These are phyloP conservation scores for Saturnispora diversa DNA, from an alignment of 805 yeast species.

Conservation along the genomic window DNA sequence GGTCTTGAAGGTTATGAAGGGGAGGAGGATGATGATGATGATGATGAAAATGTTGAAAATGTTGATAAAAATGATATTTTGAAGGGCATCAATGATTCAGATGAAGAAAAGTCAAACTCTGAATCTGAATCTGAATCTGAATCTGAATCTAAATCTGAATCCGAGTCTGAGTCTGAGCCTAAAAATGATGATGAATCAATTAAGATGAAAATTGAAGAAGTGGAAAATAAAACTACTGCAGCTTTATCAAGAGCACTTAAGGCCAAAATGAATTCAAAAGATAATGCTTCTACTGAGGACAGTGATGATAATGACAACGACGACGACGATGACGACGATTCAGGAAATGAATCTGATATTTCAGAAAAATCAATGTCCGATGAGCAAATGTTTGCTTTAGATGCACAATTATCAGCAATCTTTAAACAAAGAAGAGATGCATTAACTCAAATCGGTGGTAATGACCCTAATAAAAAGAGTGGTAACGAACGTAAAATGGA, in stretches of 20 bases:
- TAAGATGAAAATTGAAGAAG: slow-evolving; percentile 29
- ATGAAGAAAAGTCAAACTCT: slow-evolving; percentile 30
- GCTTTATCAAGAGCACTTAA: slow-evolving; percentile 68
- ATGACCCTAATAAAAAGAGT: slow-evolving; percentile 19
- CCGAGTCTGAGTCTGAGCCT: slow-evolving; percentile 8
- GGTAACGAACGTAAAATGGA: slow-evolving; percentile 67
- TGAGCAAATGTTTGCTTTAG: slow-evolving; percentile 93
- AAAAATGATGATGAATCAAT: slow-evolving; percentile 32
- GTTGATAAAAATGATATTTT: slow-evolving; percentile 16
- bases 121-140: slow-evolving; percentile 22
- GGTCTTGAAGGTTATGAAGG: slow-evolving; percentile 42
- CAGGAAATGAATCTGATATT: slow-evolving; percentile 43
- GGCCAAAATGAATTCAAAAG: no score
- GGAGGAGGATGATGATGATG: slow-evolving; percentile 36
- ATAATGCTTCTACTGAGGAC: slow-evolving; percentile 1
- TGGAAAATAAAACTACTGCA: slow-evolving; percentile 41
- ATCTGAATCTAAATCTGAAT: slow-evolving; percentile 35
- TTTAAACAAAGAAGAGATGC: slow-evolving; percentile 77
- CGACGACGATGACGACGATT: slow-evolving; percentile 32
- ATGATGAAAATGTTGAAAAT: slow-evolving; percentile 39
- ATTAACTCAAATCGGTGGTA: slow-evolving; percentile 37
- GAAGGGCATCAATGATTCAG: slow-evolving; percentile 25
- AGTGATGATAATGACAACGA: slow-evolving; percentile 22
- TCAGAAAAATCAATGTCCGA: slow-evolving; percentile 84
- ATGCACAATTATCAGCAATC: slow-evolving; percentile 71